Percentiles rank a stretch among this genome's conserved stretches.
Conservation (phyloP, 495 filamentous ascomycete species). For the Penicillium malachiteum region DNA sequence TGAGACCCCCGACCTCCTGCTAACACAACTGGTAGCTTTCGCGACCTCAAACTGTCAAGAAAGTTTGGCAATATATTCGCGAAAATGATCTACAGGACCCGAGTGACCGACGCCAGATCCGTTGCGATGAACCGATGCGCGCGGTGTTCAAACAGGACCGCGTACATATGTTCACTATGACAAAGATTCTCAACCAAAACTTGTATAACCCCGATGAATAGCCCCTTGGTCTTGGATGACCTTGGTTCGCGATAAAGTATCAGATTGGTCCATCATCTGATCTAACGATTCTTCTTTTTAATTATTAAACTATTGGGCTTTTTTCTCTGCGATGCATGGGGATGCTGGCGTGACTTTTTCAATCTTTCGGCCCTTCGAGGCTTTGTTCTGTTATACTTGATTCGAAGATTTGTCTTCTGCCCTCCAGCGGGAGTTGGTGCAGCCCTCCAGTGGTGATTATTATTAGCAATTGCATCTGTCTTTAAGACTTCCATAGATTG, state of each 20-base stretch:
- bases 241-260: not conserved
- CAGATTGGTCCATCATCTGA: not conserved
- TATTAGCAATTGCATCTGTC: constrained; percentile 6
- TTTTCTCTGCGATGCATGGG: constrained; percentile 30
- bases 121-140: constrained; percentile 86
- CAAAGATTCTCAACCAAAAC: constrained; percentile 71
- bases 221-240: not conserved
- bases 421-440: constrained; percentile 44
- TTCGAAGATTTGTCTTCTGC: constrained; percentile 20
- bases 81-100: constrained; percentile 85
- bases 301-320: constrained; percentile 7
- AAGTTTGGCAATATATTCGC: constrained; percentile 92
- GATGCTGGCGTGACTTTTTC: constrained; percentile 27
- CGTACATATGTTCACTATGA: constrained; percentile 99
- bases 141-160: constrained; percentile 86
- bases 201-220: constrained; percentile 65
- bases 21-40: constrained; percentile 60
- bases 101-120: constrained; percentile 83
- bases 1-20: not conserved
- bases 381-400: constrained; percentile 1
- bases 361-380: constrained; percentile 11
- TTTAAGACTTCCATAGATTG: not conserved
- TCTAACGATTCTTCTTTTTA: constrained; percentile 25
- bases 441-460: constrained; percentile 12
- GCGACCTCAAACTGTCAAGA: constrained; percentile 91